Conservation (phyloP, 2,329 filamentous ascomycete genomes). For the Ilyonectria destructans region DNA sequence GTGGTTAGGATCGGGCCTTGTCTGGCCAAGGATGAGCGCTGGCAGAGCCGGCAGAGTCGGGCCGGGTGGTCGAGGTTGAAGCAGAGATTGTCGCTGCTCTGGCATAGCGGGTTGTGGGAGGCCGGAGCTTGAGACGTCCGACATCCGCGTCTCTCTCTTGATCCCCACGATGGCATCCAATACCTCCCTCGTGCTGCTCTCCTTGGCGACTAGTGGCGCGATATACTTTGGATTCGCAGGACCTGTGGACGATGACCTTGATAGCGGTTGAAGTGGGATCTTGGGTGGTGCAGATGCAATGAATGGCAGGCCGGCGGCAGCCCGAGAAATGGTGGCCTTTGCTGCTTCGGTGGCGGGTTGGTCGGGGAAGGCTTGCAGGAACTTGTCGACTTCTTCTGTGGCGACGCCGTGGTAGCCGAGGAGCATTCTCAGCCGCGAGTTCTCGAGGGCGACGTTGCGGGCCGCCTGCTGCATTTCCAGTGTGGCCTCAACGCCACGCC, state of each 20-base stretch:
- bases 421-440: slow-evolving; percentile 62
- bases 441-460: slow-evolving; percentile 65
- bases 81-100: slow-evolving; percentile 42
- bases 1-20: slow-evolving; percentile 40
- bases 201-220: slow-evolving; percentile 31
- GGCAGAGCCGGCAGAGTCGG: slow-evolving; percentile 40
- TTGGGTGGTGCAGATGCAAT: slow-evolving; percentile 35
- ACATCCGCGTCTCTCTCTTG: slow-evolving; percentile 41
- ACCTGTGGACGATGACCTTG: slow-evolving; percentile 41
- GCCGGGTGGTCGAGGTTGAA: slow-evolving; percentile 44
- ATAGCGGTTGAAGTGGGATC: slow-evolving; percentile 41
- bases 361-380: slow-evolving; percentile 56
- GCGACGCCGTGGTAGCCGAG: slow-evolving; percentile 59
- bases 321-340: slow-evolving; percentile 45
- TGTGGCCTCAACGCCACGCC: slow-evolving; percentile 64
- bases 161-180: slow-evolving; percentile 49
- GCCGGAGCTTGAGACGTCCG: slow-evolving; percentile 24
- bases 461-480: slow-evolving; percentile 70
- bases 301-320: slow-evolving; percentile 28
- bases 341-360: slow-evolving; percentile 51
- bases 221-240: slow-evolving; percentile 34
- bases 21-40: slow-evolving; percentile 47
- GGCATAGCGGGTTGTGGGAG: slow-evolving; percentile 31
- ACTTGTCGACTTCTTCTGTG: slow-evolving; percentile 59
- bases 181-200: slow-evolving; percentile 48